A percentile compares a stretch with the other conserved stretches of the same genome.
These are phyloP conservation scores for Plasmopara halstedii DNA, from an alignment of 352 stramenopile genomes.

Conservation along the genomic window DNA sequence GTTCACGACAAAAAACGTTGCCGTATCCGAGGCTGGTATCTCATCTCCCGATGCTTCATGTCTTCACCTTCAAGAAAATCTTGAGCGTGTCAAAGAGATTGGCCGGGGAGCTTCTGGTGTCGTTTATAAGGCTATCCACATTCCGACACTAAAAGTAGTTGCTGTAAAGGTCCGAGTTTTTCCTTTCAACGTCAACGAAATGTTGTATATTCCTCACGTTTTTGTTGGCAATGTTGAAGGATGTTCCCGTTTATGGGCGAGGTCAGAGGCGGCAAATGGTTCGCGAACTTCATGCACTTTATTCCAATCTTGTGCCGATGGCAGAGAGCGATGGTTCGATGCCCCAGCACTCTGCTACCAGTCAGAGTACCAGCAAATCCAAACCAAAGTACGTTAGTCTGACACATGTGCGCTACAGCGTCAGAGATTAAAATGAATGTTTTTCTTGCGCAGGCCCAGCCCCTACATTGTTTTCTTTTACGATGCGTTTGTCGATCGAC, in stretches of 20 bases:
- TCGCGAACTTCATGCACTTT: slow-evolving; percentile 82
- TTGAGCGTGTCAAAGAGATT: slow-evolving; percentile 72
- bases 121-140: slow-evolving; percentile 88
- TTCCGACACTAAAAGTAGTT: slow-evolving; percentile 85
- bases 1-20: slow-evolving; percentile 80
- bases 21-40: slow-evolving; percentile 79
- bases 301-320: slow-evolving; percentile 85
- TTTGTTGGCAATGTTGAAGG: slow-evolving; percentile 23
- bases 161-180: slow-evolving; percentile 66
- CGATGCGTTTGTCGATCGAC: slow-evolving; percentile 85
- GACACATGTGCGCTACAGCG: background rate
- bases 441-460: slow-evolving; percentile 39
- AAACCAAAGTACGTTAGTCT: slow-evolving; percentile 34
- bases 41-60: slow-evolving; percentile 70
- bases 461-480: slow-evolving; percentile 90
- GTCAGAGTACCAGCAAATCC: slow-evolving; percentile 19
- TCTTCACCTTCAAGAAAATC: slow-evolving; percentile 78
- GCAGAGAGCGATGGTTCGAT: slow-evolving; percentile 27
- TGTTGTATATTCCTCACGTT: slow-evolving; percentile 8
- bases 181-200: background rate
- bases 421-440: slow-evolving; percentile 1
- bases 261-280: slow-evolving; percentile 86
- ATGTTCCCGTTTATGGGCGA: slow-evolving; percentile 79
- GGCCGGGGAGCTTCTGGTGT: slow-evolving; percentile 75
- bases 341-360: slow-evolving; percentile 7